Evolutionary conservation across 2,329 filamentous ascomycete species (phyloP).

Genomic region (Neurospora sp.): DNA sequence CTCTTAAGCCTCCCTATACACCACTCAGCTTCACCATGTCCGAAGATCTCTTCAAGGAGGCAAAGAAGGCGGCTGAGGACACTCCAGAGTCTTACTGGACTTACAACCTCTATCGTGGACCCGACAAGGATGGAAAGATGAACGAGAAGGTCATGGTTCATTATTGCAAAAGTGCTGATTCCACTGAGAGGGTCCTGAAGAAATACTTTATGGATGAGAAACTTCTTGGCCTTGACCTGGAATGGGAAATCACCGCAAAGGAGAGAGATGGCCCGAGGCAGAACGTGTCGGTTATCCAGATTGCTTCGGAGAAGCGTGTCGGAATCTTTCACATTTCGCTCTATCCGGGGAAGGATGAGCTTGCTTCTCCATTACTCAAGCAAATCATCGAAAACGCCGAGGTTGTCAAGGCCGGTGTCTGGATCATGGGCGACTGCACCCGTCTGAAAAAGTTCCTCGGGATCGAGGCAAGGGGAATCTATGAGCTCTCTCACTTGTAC

Average conservation of each 20-base stretch:
- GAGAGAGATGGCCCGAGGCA: constrained; percentile 42
- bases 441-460: constrained; percentile 57
- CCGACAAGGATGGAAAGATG: constrained; percentile 27
- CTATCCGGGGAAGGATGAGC: constrained; percentile 41
- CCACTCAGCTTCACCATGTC: constrained; percentile 37
- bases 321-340: constrained; percentile 72
- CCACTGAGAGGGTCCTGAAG: constrained; percentile 55
- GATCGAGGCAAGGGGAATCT: constrained; percentile 54
- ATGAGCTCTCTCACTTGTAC: constrained; percentile 78
- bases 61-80: constrained; percentile 34
- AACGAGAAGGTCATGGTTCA: constrained; percentile 54
- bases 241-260: constrained; percentile 57
- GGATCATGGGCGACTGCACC: constrained; percentile 60
- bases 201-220: constrained; percentile 58
- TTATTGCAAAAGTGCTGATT: constrained; percentile 62
- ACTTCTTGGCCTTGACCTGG: constrained; percentile 79
- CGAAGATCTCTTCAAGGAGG: constrained; percentile 34
- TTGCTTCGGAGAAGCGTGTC: constrained; percentile 67
- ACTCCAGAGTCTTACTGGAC: constrained; percentile 53
- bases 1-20: constrained; percentile 26
- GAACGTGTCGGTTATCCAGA: constrained; percentile 73
- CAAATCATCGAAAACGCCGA: constrained; percentile 59
- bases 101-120: constrained; percentile 54
- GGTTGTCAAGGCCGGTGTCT: constrained; percentile 68
- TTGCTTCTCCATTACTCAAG: constrained; percentile 62